A percentile compares a stretch with the other conserved stretches of the same genome.
Conservation (phyloP, 2,329 filamentous ascomycete genomes). For the Pseudogymnoascus verrucosus region DNA sequence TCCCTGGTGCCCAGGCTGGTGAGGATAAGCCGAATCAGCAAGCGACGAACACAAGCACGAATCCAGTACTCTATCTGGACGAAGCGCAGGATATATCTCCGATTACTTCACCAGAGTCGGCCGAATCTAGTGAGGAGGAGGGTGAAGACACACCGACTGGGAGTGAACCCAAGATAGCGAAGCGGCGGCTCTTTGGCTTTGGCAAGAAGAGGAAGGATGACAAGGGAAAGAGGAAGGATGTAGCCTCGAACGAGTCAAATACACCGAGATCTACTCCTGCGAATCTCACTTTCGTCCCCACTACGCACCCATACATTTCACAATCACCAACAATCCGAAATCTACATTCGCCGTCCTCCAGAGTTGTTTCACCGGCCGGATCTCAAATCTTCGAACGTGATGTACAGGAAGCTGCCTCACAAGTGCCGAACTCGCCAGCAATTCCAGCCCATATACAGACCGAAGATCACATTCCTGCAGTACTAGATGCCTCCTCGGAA, state of each 20-base stretch:
- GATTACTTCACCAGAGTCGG: slow-evolving; percentile 12
- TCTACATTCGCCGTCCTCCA: slow-evolving; percentile 61
- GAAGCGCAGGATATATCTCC: slow-evolving; percentile 21
- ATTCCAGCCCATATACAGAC: slow-evolving; percentile 90
- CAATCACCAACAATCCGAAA: slow-evolving; percentile 48
- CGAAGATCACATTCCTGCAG: slow-evolving; percentile 87
- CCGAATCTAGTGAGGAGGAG: slow-evolving; percentile 21
- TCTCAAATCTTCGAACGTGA: slow-evolving; percentile 89
- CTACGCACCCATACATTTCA: slow-evolving; percentile 32
- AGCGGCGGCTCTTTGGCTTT: slow-evolving; percentile 52
- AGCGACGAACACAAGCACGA: slow-evolving; percentile 23
- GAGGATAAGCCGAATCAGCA: not conserved
- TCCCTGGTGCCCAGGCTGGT: not conserved
- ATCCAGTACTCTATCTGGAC: slow-evolving; percentile 22
- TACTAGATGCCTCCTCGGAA: slow-evolving; percentile 82
- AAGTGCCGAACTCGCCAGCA: slow-evolving; percentile 69
- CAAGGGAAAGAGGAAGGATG: slow-evolving; percentile 33
- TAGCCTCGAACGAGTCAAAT: slow-evolving; percentile 24
- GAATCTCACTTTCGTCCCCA: slow-evolving; percentile 36
- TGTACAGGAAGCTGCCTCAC: slow-evolving; percentile 68
- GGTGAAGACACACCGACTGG: slow-evolving; percentile 26
- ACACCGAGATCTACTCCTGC: slow-evolving; percentile 26
- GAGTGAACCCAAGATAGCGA: slow-evolving; percentile 38
- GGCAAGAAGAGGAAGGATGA: slow-evolving; percentile 47
- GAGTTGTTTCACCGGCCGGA: slow-evolving; percentile 67